Evolutionary conservation across 306 rosid species (phyloP).

Genomic region (Trifolium dubium): DNA sequence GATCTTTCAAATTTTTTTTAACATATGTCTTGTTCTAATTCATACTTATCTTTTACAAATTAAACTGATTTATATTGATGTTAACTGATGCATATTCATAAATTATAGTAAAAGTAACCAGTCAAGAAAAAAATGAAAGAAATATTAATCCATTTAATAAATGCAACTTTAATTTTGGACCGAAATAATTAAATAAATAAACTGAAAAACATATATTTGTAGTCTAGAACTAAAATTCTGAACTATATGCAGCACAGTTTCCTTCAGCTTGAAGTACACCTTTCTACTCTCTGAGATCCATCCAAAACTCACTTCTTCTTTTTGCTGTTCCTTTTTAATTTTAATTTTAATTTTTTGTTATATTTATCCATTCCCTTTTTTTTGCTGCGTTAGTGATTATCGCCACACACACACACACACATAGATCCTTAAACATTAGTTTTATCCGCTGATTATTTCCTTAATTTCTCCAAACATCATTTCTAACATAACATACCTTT

Average conservation of each 20-base stretch:
- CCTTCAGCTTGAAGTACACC: background rate
- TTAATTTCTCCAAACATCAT: constrained; percentile 8
- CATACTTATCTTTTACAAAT: no score
- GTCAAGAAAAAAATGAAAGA: no score
- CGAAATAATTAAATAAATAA: background rate
- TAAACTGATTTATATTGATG: no score
- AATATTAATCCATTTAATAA: background rate
- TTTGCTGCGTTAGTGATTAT: constrained; percentile 49
- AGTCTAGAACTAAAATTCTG: background rate
- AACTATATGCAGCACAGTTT: background rate
- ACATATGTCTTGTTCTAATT: no score
- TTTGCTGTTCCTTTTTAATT: background rate
- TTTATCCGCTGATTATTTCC: constrained; percentile 33
- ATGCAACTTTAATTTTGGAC: background rate
- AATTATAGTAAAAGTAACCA: no score
- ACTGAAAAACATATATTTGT: background rate
- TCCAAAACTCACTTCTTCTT: background rate
- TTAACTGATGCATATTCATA: no score
- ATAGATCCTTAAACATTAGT: constrained; percentile 50
- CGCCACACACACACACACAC: constrained; percentile 39
- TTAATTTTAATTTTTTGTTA: background rate
- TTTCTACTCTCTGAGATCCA: background rate
- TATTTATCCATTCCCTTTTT: constrained; percentile 8
- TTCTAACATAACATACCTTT: constrained; percentile 24
- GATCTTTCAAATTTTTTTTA: no score